Evolutionary conservation across 805 yeast genomes (phyloP), one percentile per base, ranked within the genome.

Genomic region (Saccharomycopsis oosterbeekiorum): DNA sequence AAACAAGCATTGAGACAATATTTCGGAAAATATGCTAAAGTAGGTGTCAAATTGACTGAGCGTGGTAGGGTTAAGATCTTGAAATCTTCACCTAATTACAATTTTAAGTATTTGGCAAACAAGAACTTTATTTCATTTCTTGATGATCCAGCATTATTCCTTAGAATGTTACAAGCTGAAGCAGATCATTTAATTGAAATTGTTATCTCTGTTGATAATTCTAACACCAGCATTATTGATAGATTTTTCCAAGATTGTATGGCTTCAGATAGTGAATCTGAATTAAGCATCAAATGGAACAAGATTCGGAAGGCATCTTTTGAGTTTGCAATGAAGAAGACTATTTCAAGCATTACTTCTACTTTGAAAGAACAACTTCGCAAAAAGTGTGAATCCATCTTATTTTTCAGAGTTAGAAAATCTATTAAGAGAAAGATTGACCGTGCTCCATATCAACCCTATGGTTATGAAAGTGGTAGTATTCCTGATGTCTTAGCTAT

Each of bases 151-250:
- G 96, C 90, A 67, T 75, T 87, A 50, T 89, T 88, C 67, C 76
- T 94, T 68, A 82, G 96, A 68, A 94, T 94, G 96, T 74, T 92
- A 57, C 92, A 88, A 69, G 99, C 98, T 1, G 99, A 94, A 71
- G 73, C 71, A 40, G 74, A 76, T 47, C 67, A 73, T 39, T 62
- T 64, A 56, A 59, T 62, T 29, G 59, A 59, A 24, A 63, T 63
- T 40, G 57, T 50, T 14, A 36, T 63, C 24, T 10, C 36, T 9
- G 55, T 61, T 10, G 55, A 57, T 24, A 60, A 54, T 15, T 26
- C 59, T n/a, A 60, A 62, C 24, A 68, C 67, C 54, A 62, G 70
- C 55, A 67, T 69, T n/a, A 63, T 74, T 4, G 82, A 80, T 53
- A 84, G 82, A 65, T 69, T 78, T 59, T 75, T 80, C 62, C 78